phyloP scores from a whole-genome alignment of 352 stramenopile species.

The Pythium pyrilobum region DNA sequence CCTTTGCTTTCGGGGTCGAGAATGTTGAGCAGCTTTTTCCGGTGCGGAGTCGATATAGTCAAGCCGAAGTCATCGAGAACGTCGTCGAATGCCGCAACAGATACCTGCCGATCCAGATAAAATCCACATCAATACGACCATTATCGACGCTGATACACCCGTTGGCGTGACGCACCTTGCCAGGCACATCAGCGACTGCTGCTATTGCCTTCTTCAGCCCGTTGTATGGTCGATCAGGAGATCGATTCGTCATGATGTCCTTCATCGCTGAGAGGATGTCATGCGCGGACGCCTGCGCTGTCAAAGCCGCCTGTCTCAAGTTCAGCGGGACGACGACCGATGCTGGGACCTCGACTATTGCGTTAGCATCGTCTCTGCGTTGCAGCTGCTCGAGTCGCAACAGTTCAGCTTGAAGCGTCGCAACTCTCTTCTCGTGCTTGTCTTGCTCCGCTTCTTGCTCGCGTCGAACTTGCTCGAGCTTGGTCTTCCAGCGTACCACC shows the following conservation, averaged over 20 bases:
- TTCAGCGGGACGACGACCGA: constrained; percentile 21
- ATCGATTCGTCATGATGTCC: constrained; percentile 51
- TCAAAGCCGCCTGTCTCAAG: constrained; percentile 46
- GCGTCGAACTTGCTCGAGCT: constrained; percentile 41
- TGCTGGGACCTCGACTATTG: too few species aligned
- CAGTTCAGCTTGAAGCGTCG: constrained; percentile 7
- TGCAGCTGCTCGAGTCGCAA: constrained; percentile 1
- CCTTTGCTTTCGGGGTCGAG: constrained; percentile 49
- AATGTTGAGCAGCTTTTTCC: constrained; percentile 36
- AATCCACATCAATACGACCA: not conserved
- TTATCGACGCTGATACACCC: not conserved
- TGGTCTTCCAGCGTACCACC: constrained; percentile 43
- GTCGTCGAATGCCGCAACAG: constrained; percentile 63
- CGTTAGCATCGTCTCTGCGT: too few species aligned
- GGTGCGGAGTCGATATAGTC: constrained; percentile 29
- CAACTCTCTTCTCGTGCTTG: constrained; percentile 27
- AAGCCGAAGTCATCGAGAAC: constrained; percentile 68
- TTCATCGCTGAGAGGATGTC: constrained; percentile 70
- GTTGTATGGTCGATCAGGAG: constrained; percentile 62
- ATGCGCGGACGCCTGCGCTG: constrained; percentile 37
- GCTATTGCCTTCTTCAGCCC: constrained; percentile 77
- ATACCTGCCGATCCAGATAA: constrained; percentile 29
- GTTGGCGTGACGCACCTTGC: constrained; percentile 39
- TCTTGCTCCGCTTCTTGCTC: constrained; percentile 42
- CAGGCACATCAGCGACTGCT: constrained; percentile 54